phyloP scores from a whole-genome alignment of 345 rosid species.

The Clarkia xantiana region DNA sequence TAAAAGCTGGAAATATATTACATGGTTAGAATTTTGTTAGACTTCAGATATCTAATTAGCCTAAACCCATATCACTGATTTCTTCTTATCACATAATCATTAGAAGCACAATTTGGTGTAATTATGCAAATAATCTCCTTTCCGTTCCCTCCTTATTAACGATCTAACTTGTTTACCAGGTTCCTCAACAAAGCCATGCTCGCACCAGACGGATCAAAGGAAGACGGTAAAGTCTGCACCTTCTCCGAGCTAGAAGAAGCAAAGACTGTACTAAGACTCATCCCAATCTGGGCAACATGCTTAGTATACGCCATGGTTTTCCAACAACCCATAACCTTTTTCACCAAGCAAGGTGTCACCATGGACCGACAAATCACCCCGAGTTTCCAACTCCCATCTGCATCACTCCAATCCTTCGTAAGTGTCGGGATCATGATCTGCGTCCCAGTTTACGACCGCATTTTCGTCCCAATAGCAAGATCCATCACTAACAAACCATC shows the following conservation, averaged over 20 bases:
- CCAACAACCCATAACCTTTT: conserved; percentile 46
- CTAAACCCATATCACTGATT: too few relatives aligned
- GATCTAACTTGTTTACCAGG: conserved; percentile 11
- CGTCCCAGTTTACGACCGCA: conserved; percentile 34
- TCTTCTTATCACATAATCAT: too few relatives aligned
- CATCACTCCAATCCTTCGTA: conserved; percentile 35
- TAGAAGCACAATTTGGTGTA: too few relatives aligned
- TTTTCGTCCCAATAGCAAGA: conserved; percentile 39
- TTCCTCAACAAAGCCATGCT: conserved; percentile 39
- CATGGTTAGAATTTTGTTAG: too few relatives aligned
- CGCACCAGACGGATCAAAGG: conserved; percentile 20
- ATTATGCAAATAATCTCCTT: too few relatives aligned
- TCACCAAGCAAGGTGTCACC: conserved; percentile 51
- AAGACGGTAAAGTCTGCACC: conserved; percentile 16
- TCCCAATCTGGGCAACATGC: conserved; percentile 43
- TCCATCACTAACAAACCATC: conserved; percentile 28
- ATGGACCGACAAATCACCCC: conserved; percentile 37
- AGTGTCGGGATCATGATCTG: conserved; percentile 24
- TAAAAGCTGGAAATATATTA: background rate
- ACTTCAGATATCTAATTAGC: too few relatives aligned
- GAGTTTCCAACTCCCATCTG: conserved; percentile 26
- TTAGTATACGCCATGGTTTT: conserved; percentile 34
- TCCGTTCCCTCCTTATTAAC: too few relatives aligned
- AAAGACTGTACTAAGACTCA: conserved; percentile 34
- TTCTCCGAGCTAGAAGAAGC: conserved; percentile 46